These are phyloP conservation scores for Daldinia grandis DNA, from an alignment of 495 filamentous ascomycete genomes.

Conservation along the genomic window DNA sequence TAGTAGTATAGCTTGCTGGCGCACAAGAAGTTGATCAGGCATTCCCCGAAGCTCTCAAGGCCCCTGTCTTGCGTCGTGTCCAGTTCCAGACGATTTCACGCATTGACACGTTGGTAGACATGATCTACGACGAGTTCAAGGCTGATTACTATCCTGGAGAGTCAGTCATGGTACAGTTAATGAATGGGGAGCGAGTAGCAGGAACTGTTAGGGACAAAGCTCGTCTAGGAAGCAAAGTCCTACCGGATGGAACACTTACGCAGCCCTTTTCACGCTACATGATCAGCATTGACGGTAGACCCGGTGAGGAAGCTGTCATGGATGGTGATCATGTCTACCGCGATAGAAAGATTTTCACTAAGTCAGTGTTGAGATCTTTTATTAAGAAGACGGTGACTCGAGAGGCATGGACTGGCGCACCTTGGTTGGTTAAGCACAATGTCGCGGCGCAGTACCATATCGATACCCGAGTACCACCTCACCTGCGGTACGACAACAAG, in stretches of 20 bases:
- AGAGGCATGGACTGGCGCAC: slow-evolving; percentile 92
- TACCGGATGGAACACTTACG: slow-evolving; percentile 70
- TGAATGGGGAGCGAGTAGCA: slow-evolving; percentile 73
- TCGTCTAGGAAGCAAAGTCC: slow-evolving; percentile 67
- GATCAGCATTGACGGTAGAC: slow-evolving; percentile 74
- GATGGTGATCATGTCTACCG: slow-evolving; percentile 85
- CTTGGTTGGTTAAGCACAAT: slow-evolving; percentile 91
- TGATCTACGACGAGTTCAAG: slow-evolving; percentile 80
- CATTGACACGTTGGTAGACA: slow-evolving; percentile 84
- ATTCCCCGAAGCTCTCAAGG: slow-evolving; percentile 91
- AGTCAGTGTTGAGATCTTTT: slow-evolving; percentile 90
- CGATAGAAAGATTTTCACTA: slow-evolving; percentile 93
- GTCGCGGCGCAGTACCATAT: slow-evolving; percentile 87
- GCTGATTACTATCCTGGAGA: slow-evolving; percentile 95
- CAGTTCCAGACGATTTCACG: slow-evolving; percentile 92
- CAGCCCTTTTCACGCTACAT: slow-evolving; percentile 80
- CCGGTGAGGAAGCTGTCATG: slow-evolving; percentile 76
- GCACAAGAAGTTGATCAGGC: slow-evolving; percentile 88
- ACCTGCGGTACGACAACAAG: slow-evolving; percentile 81
- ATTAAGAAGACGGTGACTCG: slow-evolving; percentile 92
- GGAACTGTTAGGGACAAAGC: slow-evolving; percentile 89
- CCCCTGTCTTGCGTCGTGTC: slow-evolving; percentile 85
- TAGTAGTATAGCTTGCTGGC: slow-evolving; percentile 71
- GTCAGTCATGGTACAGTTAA: slow-evolving; percentile 74
- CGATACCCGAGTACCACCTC: slow-evolving; percentile 80